Evolutionary conservation across 768 basidiomycete genomes (phyloP), one percentile per base, ranked within the genome.

Genomic region (Lactifluus rugatus): DNA sequence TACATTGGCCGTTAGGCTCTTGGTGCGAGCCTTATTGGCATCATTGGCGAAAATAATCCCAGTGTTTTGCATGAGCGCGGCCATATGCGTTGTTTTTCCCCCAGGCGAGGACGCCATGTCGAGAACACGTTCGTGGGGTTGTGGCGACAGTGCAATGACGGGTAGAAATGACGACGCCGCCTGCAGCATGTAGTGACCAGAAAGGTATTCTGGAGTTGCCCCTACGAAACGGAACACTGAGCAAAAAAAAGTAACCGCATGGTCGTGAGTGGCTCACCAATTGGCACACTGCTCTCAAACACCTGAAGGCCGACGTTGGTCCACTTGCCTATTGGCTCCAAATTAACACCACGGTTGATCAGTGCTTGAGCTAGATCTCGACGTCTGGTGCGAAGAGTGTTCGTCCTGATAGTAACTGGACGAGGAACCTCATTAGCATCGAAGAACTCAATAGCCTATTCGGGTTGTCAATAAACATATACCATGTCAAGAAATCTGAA

Each of bases 71-170:
- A 99, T 79, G 34, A 99, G 80, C 17, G 96, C 96, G 11, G 95
- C 87, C 65, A 99, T 94, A 71, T 99, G 93, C 10, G 96, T 97
- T 44, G 96, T 90, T 74, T 99, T 99, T 6, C 96, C 96, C 26
- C 96, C 96, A 0, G 96, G 96, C 0, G 96, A 93, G 48, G 93
- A 95, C 2, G 95, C 94, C 95, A 99, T 98, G 70, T 99, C 96
- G 57, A 99, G 80, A 11, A 97, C 82, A 11, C 94, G 87, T 68
- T 98, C 96, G 59, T 89, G 81, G 2, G 93, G 92, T 67, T 94
- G 88, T 5, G 96, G 96, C 25, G 82, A 77, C 39, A 99, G 85
- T 3, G 96, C 92, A 62, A 98, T 94, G 67, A 98, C 96, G 54
- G 96, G 96, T n/a, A 99, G 81, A 79, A 99, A 97, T 0, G 96